Percentiles rank a stretch among this genome's conserved stretches.
These are phyloP conservation scores for Acrodontium crateriforme DNA, from an alignment of 2,329 filamentous ascomycete species.

Conservation along the genomic window DNA sequence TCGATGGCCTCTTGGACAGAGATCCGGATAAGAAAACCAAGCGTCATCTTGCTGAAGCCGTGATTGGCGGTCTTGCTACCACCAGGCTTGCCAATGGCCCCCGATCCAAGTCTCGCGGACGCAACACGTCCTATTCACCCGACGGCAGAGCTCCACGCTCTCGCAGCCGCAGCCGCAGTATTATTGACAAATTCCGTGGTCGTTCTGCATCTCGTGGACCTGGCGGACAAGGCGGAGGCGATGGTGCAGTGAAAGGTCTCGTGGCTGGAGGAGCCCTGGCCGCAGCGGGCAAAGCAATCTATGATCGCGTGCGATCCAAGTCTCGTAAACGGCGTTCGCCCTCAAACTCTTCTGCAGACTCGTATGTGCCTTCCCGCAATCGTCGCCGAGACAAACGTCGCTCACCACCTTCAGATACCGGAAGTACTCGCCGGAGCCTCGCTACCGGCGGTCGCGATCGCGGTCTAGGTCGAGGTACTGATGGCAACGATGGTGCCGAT, in stretches of 20 bases:
- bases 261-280: constrained; percentile 35
- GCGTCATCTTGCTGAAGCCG: constrained; percentile 71
- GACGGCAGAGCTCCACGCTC: constrained; percentile 38
- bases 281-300: constrained; percentile 37
- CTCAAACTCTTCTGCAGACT: constrained; percentile 34
- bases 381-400: constrained; percentile 26
- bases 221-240: constrained; percentile 32
- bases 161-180: constrained; percentile 54
- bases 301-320: constrained; percentile 42
- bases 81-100: constrained; percentile 77
- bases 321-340: constrained; percentile 35
- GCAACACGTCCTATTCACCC: constrained; percentile 23
- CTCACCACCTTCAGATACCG: constrained; percentile 27
- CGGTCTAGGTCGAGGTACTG: constrained; percentile 24
- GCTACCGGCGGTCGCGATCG: constrained; percentile 21
- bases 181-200: constrained; percentile 30
- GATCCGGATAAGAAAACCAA: constrained; percentile 62
- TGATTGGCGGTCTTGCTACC: constrained; percentile 74
- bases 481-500: constrained; percentile 24
- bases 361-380: constrained; percentile 37
- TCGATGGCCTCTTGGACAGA: constrained; percentile 59
- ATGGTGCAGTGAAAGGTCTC: constrained; percentile 34
- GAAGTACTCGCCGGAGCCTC: constrained; percentile 22
- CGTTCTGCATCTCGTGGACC: constrained; percentile 37
- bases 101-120: constrained; percentile 51